These are phyloP conservation scores for Fusarium tupiense DNA, from an alignment of 2,329 filamentous ascomycete genomes.

Conservation along the genomic window DNA sequence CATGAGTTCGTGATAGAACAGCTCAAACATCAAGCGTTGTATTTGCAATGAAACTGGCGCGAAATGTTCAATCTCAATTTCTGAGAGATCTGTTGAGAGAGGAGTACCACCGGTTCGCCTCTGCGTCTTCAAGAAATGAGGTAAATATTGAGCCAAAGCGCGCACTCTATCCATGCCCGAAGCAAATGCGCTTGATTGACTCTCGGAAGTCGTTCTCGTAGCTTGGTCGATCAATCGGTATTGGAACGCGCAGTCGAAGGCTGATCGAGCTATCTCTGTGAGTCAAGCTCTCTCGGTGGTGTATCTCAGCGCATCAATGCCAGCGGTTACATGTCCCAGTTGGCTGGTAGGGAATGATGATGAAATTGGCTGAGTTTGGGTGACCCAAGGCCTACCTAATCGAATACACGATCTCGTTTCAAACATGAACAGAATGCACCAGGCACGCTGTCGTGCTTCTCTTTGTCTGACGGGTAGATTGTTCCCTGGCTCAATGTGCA, in stretches of 20 bases:
- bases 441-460: not conserved
- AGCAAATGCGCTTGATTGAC: fast-evolving
- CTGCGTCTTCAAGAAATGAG: not conserved
- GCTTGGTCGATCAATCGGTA: fast-evolving
- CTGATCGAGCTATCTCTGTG: not conserved
- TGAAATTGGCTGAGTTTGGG: too few relatives aligned
- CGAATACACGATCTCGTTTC: not conserved
- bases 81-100: not conserved
- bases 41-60: not conserved
- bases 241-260: not conserved
- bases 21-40: not conserved
- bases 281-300: not conserved
- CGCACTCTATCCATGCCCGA: not conserved
- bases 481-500: not conserved
- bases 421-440: not conserved
- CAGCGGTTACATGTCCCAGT: fast-evolving
- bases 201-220: fast-evolving
- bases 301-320: not conserved
- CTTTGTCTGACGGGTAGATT: not conserved
- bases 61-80: not conserved
- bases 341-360: not conserved
- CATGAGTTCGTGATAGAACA: not conserved
- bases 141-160: not conserved
- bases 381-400: not conserved
- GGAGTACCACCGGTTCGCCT: not conserved